Evolutionary conservation across 2,329 filamentous ascomycete species (phyloP).

Genomic region (Fonsecaea pedrosoi): DNA sequence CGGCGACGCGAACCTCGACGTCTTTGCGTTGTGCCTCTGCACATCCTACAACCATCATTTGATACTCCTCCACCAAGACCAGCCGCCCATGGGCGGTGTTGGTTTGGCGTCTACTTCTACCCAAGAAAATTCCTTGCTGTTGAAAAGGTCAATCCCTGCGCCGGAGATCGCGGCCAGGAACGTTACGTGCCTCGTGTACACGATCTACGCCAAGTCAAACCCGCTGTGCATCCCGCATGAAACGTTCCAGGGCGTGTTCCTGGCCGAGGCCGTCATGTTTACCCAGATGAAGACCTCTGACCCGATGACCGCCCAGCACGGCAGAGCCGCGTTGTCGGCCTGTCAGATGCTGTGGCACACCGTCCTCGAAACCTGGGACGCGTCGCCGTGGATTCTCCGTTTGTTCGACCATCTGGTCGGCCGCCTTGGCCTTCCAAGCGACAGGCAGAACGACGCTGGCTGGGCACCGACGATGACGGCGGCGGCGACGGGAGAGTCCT

Average conservation of each 20-base stretch:
- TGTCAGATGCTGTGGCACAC: conserved; percentile 7
- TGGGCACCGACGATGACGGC: background rate
- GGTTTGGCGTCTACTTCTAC: background rate
- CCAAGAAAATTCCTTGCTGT: background rate
- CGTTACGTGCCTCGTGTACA: background rate
- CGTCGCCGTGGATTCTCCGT: background rate
- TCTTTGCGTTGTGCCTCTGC: conserved; percentile 1
- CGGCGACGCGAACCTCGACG: background rate
- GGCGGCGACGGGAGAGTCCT: background rate
- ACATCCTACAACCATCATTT: conserved; percentile 9
- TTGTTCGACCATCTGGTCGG: conserved; percentile 6
- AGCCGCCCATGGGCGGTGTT: background rate
- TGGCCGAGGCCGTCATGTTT: background rate
- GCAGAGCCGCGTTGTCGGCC: background rate
- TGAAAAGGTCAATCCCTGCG: background rate
- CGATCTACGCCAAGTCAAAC: background rate
- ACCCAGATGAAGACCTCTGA: background rate
- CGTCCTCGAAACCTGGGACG: conserved; percentile 4
- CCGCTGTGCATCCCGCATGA: background rate
- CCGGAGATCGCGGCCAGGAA: conserved; percentile 2
- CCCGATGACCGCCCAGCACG: background rate
- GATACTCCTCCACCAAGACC: conserved; percentile 9
- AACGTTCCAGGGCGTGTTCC: conserved; percentile 5
- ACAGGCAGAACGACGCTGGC: background rate
- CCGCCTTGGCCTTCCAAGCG: background rate